Evolutionary conservation across 2,329 filamentous ascomycete genomes (phyloP).

Genomic region (Aureobasidium leucospermi): DNA sequence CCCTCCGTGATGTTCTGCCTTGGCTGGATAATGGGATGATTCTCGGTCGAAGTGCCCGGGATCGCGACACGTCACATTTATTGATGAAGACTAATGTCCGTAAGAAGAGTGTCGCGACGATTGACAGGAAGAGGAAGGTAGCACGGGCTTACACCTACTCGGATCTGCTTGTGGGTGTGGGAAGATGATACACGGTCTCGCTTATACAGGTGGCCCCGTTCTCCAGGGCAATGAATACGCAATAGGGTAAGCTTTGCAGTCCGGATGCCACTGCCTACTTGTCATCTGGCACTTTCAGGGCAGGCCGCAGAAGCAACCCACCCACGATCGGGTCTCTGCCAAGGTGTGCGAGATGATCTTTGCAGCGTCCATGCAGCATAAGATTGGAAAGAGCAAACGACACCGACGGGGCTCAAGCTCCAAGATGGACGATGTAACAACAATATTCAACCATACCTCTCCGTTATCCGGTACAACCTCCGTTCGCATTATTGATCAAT

Average conservation of each 20-base stretch:
- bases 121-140: too few species aligned
- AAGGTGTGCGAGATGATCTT: neutral
- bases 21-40: neutral
- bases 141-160: neutral
- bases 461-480: too few species aligned
- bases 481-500: neutral
- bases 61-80: too few species aligned
- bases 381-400: neutral
- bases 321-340: neutral
- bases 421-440: neutral
- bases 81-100: too few species aligned
- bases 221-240: neutral
- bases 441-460: neutral
- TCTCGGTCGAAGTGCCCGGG: too few species aligned
- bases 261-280: neutral
- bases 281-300: neutral
- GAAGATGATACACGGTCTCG: neutral
- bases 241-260: too few species aligned
- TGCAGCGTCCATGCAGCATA: neutral
- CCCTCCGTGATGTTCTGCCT: neutral
- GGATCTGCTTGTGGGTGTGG: too few species aligned
- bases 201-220: neutral
- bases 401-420: too few species aligned
- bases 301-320: neutral
- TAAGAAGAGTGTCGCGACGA: too few species aligned